A percentile compares a stretch with the other conserved stretches of the same genome.
phyloP scores from a whole-genome alignment of 371 early-diverging fungal genomes.

The Mortierella sp. region DNA sequence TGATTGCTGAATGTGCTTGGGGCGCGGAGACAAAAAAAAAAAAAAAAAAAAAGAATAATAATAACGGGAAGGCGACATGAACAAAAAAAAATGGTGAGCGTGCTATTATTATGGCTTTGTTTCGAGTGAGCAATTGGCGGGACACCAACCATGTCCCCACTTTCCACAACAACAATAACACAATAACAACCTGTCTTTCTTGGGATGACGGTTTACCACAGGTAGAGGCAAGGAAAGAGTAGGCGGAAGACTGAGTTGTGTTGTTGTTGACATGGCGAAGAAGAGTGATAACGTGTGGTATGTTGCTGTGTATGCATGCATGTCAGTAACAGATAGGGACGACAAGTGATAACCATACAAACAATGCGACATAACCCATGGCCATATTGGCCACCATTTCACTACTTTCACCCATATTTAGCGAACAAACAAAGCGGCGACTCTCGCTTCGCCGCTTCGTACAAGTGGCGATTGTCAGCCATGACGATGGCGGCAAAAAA shows the following conservation, averaged over 20 bases:
- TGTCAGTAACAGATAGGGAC: not conserved
- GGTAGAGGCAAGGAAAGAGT: not conserved
- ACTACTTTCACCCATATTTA: no score
- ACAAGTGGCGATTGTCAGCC: no score
- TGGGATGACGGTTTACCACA: no score
- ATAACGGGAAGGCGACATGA: not conserved
- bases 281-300: not conserved
- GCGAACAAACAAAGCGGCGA: no score
- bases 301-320: not conserved
- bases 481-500: no score
- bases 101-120: slow-evolving; percentile 14
- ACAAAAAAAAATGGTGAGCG: not conserved
- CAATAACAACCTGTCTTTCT: no score
- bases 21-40: slow-evolving; percentile 4
- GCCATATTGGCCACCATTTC: not conserved
- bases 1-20: not conserved
- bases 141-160: slow-evolving; percentile 1
- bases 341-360: not conserved
- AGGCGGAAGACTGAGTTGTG: not conserved
- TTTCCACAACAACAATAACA: not conserved
- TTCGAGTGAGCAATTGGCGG: slow-evolving; percentile 14
- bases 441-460: no score
- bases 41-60: not conserved
- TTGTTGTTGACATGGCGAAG: no score
- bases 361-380: not conserved